phyloP scores from a whole-genome alignment of 176 grass and related monocot genomes.

The Triticum monococcum region DNA sequence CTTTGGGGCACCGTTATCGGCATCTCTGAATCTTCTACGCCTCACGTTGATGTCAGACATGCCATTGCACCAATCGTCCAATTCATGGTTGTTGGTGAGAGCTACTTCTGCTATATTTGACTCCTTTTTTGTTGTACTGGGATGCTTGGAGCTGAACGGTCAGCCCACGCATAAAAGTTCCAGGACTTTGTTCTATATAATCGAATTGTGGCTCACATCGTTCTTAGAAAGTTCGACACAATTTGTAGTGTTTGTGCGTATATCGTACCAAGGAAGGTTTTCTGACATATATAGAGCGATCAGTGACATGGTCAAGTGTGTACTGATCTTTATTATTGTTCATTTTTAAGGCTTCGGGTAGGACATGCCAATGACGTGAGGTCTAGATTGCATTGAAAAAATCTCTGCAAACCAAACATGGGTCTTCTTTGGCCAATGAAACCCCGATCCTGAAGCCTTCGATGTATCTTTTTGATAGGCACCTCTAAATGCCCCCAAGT shows the following conservation, averaged over 20 bases:
- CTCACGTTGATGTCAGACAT: not conserved
- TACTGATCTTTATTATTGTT: not conserved
- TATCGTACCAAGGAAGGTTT: not conserved
- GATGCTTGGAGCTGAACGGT: conserved; percentile 3
- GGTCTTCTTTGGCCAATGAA: too few relatives aligned
- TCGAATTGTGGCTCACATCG: conserved; percentile 10
- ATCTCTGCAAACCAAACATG: too few relatives aligned
- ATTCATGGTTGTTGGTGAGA: conserved; percentile 1
- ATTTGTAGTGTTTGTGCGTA: not conserved
- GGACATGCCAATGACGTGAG: not conserved
- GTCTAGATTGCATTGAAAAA: not conserved
- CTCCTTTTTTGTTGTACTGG: not conserved
- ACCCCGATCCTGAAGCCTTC: too few relatives aligned
- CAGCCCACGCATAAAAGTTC: conserved; percentile 4
- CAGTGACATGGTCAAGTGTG: not conserved
- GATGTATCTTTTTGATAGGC: too few relatives aligned
- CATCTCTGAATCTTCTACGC: not conserved
- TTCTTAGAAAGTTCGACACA: not conserved
- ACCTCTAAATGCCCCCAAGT: too few relatives aligned
- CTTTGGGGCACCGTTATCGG: not conserved
- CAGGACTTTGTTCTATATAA: not conserved
- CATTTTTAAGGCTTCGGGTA: not conserved
- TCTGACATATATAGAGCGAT: not conserved
- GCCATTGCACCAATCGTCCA: not conserved
- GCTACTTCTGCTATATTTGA: conserved; percentile 19